phyloP scores from a whole-genome alignment of 2,329 filamentous ascomycete species.

The Chaetomium globosum region DNA sequence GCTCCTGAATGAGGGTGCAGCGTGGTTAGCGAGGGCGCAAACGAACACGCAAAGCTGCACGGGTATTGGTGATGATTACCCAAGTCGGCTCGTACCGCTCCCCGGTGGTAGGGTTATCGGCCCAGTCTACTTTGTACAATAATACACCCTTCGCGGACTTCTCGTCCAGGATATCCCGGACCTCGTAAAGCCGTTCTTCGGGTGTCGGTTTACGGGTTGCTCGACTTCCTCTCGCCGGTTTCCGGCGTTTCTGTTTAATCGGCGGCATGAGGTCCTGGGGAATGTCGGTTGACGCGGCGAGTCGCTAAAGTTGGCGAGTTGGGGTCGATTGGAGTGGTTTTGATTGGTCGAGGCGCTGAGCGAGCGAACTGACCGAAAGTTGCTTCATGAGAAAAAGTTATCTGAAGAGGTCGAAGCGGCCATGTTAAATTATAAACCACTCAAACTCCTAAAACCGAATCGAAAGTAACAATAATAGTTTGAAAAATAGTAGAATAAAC shows the following conservation, averaged over 20 bases:
- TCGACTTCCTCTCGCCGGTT: conserved; percentile 1
- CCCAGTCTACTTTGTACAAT: conserved; percentile 61
- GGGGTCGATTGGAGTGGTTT: background rate
- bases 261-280: background rate
- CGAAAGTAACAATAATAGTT: background rate
- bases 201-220: conserved; percentile 1
- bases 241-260: conserved; percentile 25
- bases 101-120: conserved; percentile 53
- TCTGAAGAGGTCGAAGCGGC: background rate
- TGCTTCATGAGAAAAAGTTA: background rate
- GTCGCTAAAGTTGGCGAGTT: background rate
- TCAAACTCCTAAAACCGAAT: background rate
- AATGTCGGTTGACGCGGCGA: conserved; percentile 22
- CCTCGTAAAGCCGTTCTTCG: conserved; percentile 35
- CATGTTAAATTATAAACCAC: background rate
- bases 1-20: conserved; percentile 32
- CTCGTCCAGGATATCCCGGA: conserved; percentile 46
- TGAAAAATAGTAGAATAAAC: background rate
- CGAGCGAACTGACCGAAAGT: background rate
- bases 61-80: conserved; percentile 44
- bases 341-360: background rate
- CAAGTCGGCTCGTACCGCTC: conserved; percentile 54
- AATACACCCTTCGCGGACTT: conserved; percentile 39
- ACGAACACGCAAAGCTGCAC: background rate
- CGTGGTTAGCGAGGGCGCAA: conserved; percentile 14